Base-by-base conservation (phyloP, 345 rosid genomes). In the Eucalyptus brandiana region DNA sequence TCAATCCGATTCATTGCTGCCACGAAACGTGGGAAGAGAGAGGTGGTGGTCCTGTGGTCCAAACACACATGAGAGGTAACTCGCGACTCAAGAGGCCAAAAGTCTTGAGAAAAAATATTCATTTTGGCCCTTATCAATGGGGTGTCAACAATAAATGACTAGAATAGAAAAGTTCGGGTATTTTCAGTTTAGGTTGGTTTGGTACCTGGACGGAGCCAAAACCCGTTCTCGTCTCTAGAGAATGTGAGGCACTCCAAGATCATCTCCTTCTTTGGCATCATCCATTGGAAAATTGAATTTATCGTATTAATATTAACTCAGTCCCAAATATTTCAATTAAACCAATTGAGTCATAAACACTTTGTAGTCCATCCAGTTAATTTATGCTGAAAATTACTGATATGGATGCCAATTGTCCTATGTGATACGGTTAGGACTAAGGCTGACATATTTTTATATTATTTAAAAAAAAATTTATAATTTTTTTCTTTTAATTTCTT, bases 361-460 rank as follows among this genome's bases (percentile, higher is more conserved):
- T 56, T 56, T 56, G 1, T 10, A 56, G 13, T 23, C 5, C 26
- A 56, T 56, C 30, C 13, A 1, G 1, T 9, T 21, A 56, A 56
- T 56, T 23, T 23, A 21, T 0, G 6, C 0, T 24, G 6, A 0
- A 56, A 56, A 56, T 56, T 56, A 0, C 1, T 23, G 0, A 56
- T 24, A 24, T 56, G 4, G 1, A 56, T 56, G 28, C 6, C 1
- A 0, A 21, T 23, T 56, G 1, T 56, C 30, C 4, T 23, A 9
- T 21, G 12, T 56, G 26, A 56, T 9, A 56, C 1, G 26, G 26
- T 54, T 9, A 54, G 60, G 1, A 28, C 0, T 21, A 23, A 54
- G 0, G 5, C 0, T 8, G 0, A 54, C 26, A 4, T 54, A 51
- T 23, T 54, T 54, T 54, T 23, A 23, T 23, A 54, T 54, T 23